phyloP scores from a whole-genome alignment of 495 filamentous ascomycete genomes.

The Daldinia loculata region DNA sequence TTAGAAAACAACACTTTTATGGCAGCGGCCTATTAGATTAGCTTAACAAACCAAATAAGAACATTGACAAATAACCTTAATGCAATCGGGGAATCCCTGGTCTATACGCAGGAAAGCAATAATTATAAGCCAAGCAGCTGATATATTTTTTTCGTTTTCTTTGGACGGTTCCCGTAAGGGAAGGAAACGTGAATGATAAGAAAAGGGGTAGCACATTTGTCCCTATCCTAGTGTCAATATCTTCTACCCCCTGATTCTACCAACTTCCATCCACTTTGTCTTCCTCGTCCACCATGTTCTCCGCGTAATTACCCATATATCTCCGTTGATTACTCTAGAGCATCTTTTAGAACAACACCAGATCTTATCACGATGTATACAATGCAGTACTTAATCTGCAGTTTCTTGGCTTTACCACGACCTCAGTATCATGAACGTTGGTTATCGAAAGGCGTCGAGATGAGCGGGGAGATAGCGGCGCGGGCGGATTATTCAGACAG shows the following conservation, averaged over 20 bases:
- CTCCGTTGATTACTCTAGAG: neutral
- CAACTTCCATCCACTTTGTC: neutral
- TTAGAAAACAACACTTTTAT: neutral
- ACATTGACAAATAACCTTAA: neutral
- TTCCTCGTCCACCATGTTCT: neutral
- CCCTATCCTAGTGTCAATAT: neutral
- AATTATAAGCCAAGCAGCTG: neutral
- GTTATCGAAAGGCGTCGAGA: constrained; percentile 47
- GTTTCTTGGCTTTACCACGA: neutral
- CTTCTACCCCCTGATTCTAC: neutral
- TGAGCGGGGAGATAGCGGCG: constrained; percentile 46
- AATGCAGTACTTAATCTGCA: neutral
- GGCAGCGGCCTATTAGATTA: neutral
- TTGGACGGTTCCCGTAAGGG: neutral
- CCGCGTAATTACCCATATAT: neutral
- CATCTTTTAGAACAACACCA: neutral
- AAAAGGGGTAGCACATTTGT: neutral
- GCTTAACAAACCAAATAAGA: neutral
- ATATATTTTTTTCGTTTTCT: neutral
- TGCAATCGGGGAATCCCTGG: neutral
- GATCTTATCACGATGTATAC: too few species aligned
- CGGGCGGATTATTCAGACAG: constrained; percentile 43
- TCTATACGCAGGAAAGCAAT: neutral
- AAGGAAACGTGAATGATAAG: neutral
- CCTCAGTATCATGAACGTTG: neutral